Conservation (phyloP, 176 grass and related monocot genomes). For the Aegilops tauschii region DNA sequence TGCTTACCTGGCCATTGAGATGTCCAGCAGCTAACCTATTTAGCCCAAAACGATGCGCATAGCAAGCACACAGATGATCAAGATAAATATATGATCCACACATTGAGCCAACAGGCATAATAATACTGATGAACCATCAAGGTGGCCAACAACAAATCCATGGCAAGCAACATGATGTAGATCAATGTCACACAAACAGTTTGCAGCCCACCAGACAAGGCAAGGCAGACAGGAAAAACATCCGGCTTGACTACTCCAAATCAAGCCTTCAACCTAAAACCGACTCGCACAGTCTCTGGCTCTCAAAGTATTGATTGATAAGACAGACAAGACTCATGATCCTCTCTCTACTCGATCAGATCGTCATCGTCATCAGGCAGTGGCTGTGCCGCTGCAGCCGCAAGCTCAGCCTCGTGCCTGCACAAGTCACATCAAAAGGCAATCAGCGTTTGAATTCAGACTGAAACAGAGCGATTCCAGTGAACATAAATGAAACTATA, state of each 20-base stretch:
- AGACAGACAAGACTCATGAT: conserved; percentile 14
- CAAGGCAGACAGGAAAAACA: conserved; percentile 2
- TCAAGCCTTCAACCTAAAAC: conserved; percentile 29
- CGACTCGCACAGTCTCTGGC: conserved; percentile 22
- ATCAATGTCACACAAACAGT: conserved; percentile 38
- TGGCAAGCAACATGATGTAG: background rate
- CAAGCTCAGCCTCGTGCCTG: conserved; percentile 76
- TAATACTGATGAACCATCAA: background rate
- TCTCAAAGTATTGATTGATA: background rate
- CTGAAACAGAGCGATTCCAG: background rate
- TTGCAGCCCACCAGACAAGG: background rate
- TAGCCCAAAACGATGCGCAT: too few relatives aligned
- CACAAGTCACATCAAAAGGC: background rate
- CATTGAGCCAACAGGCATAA: background rate
- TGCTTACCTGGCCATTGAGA: too few relatives aligned
- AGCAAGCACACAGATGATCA: too few relatives aligned
- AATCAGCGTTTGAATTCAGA: background rate
- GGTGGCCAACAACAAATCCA: conserved; percentile 46
- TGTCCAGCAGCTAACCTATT: too few relatives aligned
- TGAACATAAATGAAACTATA: too few relatives aligned
- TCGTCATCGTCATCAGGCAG: conserved; percentile 87
- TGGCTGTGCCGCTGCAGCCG: conserved; percentile 59
- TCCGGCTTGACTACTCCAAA: conserved; percentile 5
- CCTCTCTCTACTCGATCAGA: conserved; percentile 58
- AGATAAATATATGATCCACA: too few relatives aligned